phyloP scores from a whole-genome alignment of 257 asterid genomes.

The Anisodus tanguticus region DNA sequence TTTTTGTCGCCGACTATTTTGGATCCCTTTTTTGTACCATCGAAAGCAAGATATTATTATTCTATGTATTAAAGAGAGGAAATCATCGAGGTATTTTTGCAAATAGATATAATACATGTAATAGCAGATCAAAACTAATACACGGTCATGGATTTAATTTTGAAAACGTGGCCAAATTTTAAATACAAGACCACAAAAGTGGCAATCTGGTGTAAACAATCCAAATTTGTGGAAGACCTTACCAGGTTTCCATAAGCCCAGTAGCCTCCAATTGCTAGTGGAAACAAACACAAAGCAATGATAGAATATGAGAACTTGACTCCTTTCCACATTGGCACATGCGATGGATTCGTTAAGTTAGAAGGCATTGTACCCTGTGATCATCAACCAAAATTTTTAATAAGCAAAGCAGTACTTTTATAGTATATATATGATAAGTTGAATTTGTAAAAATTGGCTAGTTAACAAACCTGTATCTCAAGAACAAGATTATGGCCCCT shows the following conservation, averaged over 20 bases:
- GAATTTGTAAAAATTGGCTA: background rate
- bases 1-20: background rate
- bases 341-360: conserved; percentile 62
- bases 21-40: background rate
- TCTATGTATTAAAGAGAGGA: background rate
- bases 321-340: conserved; percentile 90
- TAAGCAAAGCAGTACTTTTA: background rate
- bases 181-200: background rate
- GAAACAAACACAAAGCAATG: conserved; percentile 78
- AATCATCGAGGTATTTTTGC: background rate
- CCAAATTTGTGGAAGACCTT: background rate
- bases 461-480: conserved; percentile 70
- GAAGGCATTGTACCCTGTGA: conserved; percentile 93
- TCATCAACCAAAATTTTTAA: background rate
- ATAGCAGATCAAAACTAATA: background rate
- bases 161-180: background rate
- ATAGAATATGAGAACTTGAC: conserved; percentile 62
- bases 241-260: conserved; percentile 92
- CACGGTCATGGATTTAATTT: background rate
- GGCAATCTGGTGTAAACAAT: background rate
- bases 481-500: conserved; percentile 87
- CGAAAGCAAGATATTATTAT: background rate
- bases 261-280: conserved; percentile 81
- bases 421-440: background rate
- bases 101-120: background rate